Evolutionary conservation across 2,329 filamentous ascomycete genomes (phyloP).

Genomic region (Lasiodiplodia hormozganensis): DNA sequence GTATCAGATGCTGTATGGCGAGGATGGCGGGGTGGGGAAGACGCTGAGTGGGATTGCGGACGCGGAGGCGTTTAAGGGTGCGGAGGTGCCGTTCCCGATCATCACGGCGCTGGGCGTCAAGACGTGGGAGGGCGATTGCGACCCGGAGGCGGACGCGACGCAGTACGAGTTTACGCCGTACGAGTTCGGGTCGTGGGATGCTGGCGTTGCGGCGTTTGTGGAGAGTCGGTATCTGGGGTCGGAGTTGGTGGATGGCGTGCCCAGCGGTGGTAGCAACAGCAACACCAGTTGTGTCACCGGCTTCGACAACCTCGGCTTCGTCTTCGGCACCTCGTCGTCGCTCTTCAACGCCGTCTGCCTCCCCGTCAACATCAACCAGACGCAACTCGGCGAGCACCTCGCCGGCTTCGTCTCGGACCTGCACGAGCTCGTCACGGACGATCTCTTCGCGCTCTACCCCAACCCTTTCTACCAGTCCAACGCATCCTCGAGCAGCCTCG

Average conservation of each 20-base stretch:
- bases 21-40: conserved; percentile 46
- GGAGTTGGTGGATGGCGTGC: no score
- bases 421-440: conserved; percentile 37
- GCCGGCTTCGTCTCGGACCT: conserved; percentile 35
- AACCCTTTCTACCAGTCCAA: conserved; percentile 66
- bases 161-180: conserved; percentile 71
- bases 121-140: conserved; percentile 45
- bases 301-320: conserved; percentile 58
- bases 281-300: conserved; percentile 56
- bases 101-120: conserved; percentile 46
- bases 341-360: conserved; percentile 49
- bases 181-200: conserved; percentile 71
- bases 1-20: conserved; percentile 48
- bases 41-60: conserved; percentile 44
- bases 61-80: conserved; percentile 42
- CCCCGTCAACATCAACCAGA: conserved; percentile 8
- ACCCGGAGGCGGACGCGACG: conserved; percentile 58
- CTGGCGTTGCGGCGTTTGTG: conserved; percentile 65
- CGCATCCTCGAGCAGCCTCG: no score
- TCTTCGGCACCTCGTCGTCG: conserved; percentile 54
- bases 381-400: conserved; percentile 16
- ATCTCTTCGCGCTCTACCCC: conserved; percentile 61
- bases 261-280: no score
- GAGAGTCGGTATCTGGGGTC: conserved; percentile 67
- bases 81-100: conserved; percentile 54